A percentile compares a stretch with the other conserved stretches of the same genome.
These are phyloP conservation scores for Claviceps monticola DNA, from an alignment of 2,329 filamentous ascomycete species.

Conservation along the genomic window DNA sequence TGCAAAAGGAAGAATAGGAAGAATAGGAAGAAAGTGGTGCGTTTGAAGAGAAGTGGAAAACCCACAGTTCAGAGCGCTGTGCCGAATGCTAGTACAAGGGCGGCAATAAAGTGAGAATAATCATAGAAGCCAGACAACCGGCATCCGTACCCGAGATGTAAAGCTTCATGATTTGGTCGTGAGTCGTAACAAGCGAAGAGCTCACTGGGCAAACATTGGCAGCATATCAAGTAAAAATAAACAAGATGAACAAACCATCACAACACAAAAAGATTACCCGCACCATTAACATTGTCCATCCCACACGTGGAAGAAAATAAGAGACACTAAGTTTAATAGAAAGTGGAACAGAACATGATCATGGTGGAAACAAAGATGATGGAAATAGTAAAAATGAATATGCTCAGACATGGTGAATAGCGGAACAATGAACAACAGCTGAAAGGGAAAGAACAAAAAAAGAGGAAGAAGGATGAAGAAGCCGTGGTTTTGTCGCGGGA, in stretches of 20 bases:
- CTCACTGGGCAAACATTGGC: slow-evolving; percentile 4
- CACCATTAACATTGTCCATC: slow-evolving; percentile 1
- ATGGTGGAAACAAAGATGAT: slow-evolving; percentile 1
- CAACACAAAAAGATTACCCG: background rate
- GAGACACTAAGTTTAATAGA: slow-evolving; percentile 1
- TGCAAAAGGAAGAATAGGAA: background rate
- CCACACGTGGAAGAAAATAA: slow-evolving; percentile 2
- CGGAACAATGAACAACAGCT: slow-evolving; percentile 5
- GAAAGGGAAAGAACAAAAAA: slow-evolving; percentile 2
- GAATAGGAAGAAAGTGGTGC: background rate
- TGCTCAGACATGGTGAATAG: background rate
- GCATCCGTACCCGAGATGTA: background rate
- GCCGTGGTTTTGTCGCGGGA: slow-evolving; percentile 8
- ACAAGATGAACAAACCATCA: background rate
- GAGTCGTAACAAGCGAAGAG: slow-evolving; percentile 1
- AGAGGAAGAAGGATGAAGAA: background rate
- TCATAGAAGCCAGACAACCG: background rate
- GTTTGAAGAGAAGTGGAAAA: background rate
- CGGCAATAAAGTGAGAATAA: slow-evolving; percentile 5
- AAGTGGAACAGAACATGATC: slow-evolving; percentile 1
- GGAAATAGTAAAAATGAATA: slow-evolving; percentile 1
- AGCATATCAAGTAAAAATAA: slow-evolving; percentile 1
- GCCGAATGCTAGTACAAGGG: slow-evolving; percentile 7
- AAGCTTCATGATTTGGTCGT: slow-evolving; percentile 2
- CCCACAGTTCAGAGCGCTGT: background rate